Base-by-base conservation (phyloP, 371 early-diverging fungal species). In the Circinella umbellata region DNA sequence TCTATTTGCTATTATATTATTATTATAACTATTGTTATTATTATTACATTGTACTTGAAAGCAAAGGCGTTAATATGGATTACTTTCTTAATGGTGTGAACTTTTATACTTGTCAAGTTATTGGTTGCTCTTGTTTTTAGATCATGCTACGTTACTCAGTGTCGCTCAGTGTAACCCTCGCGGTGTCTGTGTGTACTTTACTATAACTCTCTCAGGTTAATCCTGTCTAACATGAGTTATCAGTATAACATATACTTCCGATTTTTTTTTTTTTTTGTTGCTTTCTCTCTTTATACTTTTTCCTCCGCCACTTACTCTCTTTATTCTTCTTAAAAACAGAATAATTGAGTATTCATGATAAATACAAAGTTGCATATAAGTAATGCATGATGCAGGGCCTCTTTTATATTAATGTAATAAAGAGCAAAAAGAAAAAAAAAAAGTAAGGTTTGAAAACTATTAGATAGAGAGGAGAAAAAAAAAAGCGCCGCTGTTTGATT, bases 121-220 rank as follows among this genome's bases (percentile, higher is more conserved):
- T n/a, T n/a, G n/a, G 54, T 57, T n/a, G 57, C 35, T 57, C 57
- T 57, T 57, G 20, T 57, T 57, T 57, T 57, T 57, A 57, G 57
- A 57, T 57, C 57, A 57, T 57, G 57, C 18, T 57, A 57, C 57
- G 57, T 63, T 63, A 63, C 63, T 39, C 63, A 63, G 63, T 63
- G 63, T 63, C 47, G 46, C 63, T 39, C 63, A 63, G 63, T 63
- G 63, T 63, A 47, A 63, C 63, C 63, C 63, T 63, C 63, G 63
- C 63, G 63, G 47, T 63, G 63, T 63, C 63, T 63, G 63, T 63
- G 63, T 63, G 63, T 63, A 27, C 27, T 27, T 27, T 0, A 27
- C 27, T 27, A 57, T 57, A 57, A 11, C 57, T 37, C n/a, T 11
- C 57, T 57, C 57, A 34, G 34, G 57, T 57, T 42, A 51, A 51